Percentiles rank a stretch among this genome's conserved stretches.
phyloP scores from a whole-genome alignment of 2,329 filamentous ascomycete species.

The Monilinia laxa region DNA sequence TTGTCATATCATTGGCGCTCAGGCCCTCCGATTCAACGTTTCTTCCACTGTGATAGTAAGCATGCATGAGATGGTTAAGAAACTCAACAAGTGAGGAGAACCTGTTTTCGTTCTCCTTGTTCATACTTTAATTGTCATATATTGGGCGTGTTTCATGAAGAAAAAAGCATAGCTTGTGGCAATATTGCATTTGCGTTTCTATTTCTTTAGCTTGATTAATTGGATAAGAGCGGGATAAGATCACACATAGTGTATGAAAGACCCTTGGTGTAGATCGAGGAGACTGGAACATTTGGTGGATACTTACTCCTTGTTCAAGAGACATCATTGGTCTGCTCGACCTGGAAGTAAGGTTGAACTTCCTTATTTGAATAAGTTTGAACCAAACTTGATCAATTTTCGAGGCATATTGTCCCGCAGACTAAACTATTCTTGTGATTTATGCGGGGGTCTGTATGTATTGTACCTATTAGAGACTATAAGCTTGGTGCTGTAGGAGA shows the following conservation, averaged over 20 bases:
- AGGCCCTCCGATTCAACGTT: conserved; percentile 18
- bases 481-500: not conserved
- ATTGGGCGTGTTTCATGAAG: conserved; percentile 19
- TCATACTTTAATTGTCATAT: conserved; percentile 14
- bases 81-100: conserved; percentile 13
- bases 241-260: conserved; percentile 6
- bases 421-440: conserved; percentile 11
- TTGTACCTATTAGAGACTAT: conserved; percentile 8
- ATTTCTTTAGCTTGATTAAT: not conserved
- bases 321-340: conserved; percentile 17
- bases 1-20: conserved; percentile 22
- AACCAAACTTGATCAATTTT: conserved; percentile 16
- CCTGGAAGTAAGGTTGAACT: conserved; percentile 11
- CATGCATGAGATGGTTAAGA: conserved; percentile 21
- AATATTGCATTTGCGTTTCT: conserved; percentile 13
- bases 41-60: conserved; percentile 12
- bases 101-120: conserved; percentile 11
- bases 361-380: conserved; percentile 16
- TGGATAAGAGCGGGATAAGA: conserved; percentile 1
- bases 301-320: not conserved
- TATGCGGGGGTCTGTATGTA: conserved; percentile 16
- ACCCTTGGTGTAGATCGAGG: conserved; percentile 16
- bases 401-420: conserved; percentile 1
- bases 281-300: conserved; percentile 14
- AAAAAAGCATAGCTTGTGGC: conserved; percentile 6